Percentiles rank a stretch among this genome's conserved stretches.
These are phyloP conservation scores for Diaporthe amygdali DNA, from an alignment of 2,329 filamentous ascomycete genomes.

Conservation along the genomic window DNA sequence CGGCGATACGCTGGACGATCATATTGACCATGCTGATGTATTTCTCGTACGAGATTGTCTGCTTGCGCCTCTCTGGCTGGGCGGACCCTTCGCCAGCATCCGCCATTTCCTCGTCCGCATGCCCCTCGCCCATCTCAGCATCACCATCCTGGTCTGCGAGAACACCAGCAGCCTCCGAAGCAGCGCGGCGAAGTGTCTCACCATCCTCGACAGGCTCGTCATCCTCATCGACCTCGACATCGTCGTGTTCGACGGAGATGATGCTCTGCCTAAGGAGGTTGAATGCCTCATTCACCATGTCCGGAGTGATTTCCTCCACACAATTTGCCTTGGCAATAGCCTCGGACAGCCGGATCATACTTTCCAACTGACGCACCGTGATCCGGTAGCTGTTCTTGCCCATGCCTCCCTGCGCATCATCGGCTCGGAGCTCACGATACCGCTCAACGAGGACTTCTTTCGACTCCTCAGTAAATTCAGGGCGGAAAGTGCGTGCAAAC, in stretches of 20 bases:
- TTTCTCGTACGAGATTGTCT: conserved; percentile 93
- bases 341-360: conserved; percentile 92
- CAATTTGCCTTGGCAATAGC: conserved; percentile 99
- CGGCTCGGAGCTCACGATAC: conserved; percentile 93
- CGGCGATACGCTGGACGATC: conserved; percentile 81
- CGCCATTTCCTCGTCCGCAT: conserved; percentile 39
- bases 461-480: conserved; percentile 88
- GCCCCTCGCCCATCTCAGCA: conserved; percentile 45
- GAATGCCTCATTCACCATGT: conserved; percentile 90
- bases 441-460: conserved; percentile 85
- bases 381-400: conserved; percentile 97
- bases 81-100: conserved; percentile 18
- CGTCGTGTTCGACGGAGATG: conserved; percentile 97
- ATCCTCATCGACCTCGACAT: conserved; percentile 86
- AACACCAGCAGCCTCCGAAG: conserved; percentile 56
- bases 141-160: conserved; percentile 54
- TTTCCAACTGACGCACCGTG: conserved; percentile 94
- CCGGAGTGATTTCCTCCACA: conserved; percentile 83
- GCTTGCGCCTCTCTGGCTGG: conserved; percentile 58
- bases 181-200: conserved; percentile 51
- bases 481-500: conserved; percentile 92
- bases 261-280: conserved; percentile 92
- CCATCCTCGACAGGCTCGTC: conserved; percentile 45
- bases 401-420: conserved; percentile 92
- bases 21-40: conserved; percentile 90